phyloP scores from a whole-genome alignment of 331 rosid species.

The Quercus lobata region DNA sequence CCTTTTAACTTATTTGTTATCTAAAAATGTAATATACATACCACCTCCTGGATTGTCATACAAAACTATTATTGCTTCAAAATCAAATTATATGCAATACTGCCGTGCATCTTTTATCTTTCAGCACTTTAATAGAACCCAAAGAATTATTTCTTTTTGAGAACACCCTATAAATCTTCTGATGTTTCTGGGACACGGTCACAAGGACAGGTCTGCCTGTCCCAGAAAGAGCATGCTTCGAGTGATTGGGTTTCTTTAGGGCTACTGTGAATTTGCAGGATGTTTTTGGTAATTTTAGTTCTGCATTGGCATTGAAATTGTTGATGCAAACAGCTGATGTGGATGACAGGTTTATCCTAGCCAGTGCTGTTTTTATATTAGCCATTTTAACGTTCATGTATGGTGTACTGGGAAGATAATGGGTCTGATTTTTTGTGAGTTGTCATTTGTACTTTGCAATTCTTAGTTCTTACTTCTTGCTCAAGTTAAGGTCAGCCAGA shows the following conservation, averaged over 20 bases:
- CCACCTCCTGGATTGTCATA: neutral
- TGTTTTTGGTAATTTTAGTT: neutral
- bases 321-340: too few relatives aligned
- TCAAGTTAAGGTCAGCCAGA: too few relatives aligned
- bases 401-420: too few relatives aligned
- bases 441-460: too few relatives aligned
- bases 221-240: neutral
- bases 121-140: neutral
- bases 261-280: too few relatives aligned
- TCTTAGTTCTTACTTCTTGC: too few relatives aligned
- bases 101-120: neutral
- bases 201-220: neutral
- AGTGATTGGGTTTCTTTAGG: neutral
- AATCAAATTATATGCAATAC: neutral
- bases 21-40: neutral
- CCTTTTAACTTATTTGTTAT: neutral
- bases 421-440: too few relatives aligned
- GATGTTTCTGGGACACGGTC: neutral
- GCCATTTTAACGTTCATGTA: too few relatives aligned
- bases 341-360: too few relatives aligned
- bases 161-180: neutral
- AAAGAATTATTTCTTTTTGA: neutral
- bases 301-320: neutral
- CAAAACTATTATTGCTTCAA: neutral
- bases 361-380: too few relatives aligned